Evolutionary conservation across 2,329 filamentous ascomycete species (phyloP), one percentile per base, ranked within the genome.

Genomic region (Ascochyta viciae-villosae): DNA sequence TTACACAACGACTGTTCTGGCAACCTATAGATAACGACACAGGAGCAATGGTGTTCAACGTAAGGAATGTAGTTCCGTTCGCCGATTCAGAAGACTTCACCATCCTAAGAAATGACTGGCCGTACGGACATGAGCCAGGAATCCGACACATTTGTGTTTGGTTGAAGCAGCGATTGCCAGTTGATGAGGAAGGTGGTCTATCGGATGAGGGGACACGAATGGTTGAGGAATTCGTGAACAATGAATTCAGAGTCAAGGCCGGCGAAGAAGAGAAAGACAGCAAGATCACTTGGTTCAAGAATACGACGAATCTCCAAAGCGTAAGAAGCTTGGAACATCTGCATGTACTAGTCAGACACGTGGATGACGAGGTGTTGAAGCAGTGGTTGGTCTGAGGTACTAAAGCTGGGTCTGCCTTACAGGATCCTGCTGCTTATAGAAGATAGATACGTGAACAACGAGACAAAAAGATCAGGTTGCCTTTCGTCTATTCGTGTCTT

Each of bases 271-370:
- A 66, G 35, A 65, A 67, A 54, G 73, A 76, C 22, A 78, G 79
- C 19, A 80, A 80, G 61, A 81, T 88, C 23, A 68, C 85, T 54
- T 88, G 86, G 86, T 88, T 88, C 67, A 87, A 87, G 78, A 88
- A 88, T 63, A 86, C 84, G 78, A 82, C 81, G 8, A 80, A 79
- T 34, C 65, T 87, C 71, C 85, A 88, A 73, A 87, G 84, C 63
- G 84, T 88, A 41, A 75, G 84, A 50, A 50, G 86, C 83, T 75
- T 92, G 89, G 72, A 92, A 89, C 6, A 87, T 86, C 51, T 89
- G 84, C 72, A 96, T 91, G 43, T 95, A 85, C 23, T 88, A 86
- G 60, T 87, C 83, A 57, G 88, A 87, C 40, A 92, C 83, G 62
- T 90, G 86, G 68, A 89, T 85, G 65, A 93, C 16, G 81, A 64